Evolutionary conservation across 108 stramenopile genomes (phyloP).

Genomic region (Cyclostephanos tholiformis): DNA sequence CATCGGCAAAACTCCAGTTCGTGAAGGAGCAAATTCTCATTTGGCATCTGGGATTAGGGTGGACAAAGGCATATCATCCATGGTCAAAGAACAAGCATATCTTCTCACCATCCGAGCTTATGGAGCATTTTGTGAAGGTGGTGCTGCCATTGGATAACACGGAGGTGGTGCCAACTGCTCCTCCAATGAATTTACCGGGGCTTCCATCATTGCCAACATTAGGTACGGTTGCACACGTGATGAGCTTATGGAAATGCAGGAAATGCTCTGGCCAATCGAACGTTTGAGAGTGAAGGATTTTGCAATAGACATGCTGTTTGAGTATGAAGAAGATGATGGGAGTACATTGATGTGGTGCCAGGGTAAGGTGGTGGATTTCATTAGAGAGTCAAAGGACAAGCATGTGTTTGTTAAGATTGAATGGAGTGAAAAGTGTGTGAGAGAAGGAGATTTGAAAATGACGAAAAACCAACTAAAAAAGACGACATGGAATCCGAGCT

Average conservation of each 20-base stretch:
- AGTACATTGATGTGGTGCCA: slow-evolving; percentile 6
- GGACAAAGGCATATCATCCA: neutral
- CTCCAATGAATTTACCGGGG: neutral
- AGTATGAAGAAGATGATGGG: neutral
- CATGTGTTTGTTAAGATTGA: slow-evolving; percentile 16
- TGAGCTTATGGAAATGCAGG: no score
- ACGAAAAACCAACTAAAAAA: no score
- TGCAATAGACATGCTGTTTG: no score
- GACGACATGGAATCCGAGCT: no score
- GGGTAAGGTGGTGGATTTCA: neutral
- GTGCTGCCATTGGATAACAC: neutral
- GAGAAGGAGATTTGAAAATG: no score
- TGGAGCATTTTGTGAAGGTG: neutral
- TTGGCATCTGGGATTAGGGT: neutral
- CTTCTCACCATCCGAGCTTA: neutral
- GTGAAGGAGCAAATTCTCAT: no score
- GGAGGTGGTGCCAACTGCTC: neutral
- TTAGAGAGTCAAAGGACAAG: slow-evolving; percentile 18
- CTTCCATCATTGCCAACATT: slow-evolving; percentile 1
- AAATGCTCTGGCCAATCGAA: no score
- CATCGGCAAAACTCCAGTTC: slow-evolving; percentile 9
- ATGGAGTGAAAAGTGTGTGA: no score
- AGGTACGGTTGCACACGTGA: neutral
- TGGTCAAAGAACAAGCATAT: neutral
- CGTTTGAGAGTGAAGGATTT: no score